Percentiles rank a stretch among this genome's conserved stretches.
Evolutionary conservation across 1,139 yeast genomes (phyloP).

Genomic region (Scheffersomyces cryptocercus): DNA sequence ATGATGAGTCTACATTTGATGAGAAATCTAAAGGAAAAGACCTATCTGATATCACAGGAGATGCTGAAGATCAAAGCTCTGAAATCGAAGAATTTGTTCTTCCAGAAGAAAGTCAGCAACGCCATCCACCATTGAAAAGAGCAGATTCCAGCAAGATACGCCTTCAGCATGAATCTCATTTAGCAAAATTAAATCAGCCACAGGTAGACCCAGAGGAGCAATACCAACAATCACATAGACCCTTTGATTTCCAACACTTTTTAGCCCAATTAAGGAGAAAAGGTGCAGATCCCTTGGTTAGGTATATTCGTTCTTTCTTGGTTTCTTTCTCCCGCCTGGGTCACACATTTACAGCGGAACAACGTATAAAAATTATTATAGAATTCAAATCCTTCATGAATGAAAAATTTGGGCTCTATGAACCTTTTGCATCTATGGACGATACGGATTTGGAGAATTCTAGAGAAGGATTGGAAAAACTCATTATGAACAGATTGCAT

Average conservation of each 20-base stretch:
- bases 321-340: constrained; percentile 70
- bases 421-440: constrained; percentile 73
- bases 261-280: constrained; percentile 69
- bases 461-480: constrained; percentile 88
- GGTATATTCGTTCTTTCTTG: constrained; percentile 80
- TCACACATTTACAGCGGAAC: constrained; percentile 64
- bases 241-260: constrained; percentile 84
- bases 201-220: constrained; percentile 28
- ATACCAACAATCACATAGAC: constrained; percentile 44
- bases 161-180: neutral
- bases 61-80: constrained; percentile 12
- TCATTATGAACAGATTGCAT: constrained; percentile 86
- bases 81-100: constrained; percentile 15
- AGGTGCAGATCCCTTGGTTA: constrained; percentile 85
- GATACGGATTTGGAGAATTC: constrained; percentile 67
- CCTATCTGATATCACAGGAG: constrained; percentile 17
- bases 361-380: constrained; percentile 71
- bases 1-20: neutral
- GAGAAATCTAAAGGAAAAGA: constrained; percentile 8
- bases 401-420: constrained; percentile 61
- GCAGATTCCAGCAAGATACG: neutral
- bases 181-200: neutral
- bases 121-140: neutral
- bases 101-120: constrained; percentile 2
- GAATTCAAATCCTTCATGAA: constrained; percentile 76